These are phyloP conservation scores for Viridothelium virens DNA, from an alignment of 495 filamentous ascomycete species.

Conservation along the genomic window DNA sequence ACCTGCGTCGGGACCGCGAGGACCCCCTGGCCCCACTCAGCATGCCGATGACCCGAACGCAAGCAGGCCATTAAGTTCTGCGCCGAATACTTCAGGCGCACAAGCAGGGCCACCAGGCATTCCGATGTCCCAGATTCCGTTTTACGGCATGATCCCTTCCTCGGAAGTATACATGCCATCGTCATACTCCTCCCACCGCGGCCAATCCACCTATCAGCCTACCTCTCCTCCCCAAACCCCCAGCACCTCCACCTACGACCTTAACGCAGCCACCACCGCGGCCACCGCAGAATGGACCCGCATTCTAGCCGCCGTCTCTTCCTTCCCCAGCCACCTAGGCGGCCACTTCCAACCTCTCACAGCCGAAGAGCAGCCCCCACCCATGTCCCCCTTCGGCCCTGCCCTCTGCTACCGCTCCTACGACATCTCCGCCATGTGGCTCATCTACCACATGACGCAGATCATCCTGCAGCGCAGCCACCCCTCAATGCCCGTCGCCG, in stretches of 20 bases:
- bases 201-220: slow-evolving; percentile 8
- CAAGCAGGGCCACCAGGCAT: slow-evolving; percentile 18
- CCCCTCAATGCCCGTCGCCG: slow-evolving; percentile 84
- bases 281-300: slow-evolving; percentile 74
- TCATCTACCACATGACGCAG: slow-evolving; percentile 70
- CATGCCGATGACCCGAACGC: slow-evolving; percentile 12
- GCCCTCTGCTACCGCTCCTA: slow-evolving; percentile 78
- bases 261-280: slow-evolving; percentile 46
- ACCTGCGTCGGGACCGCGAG: slow-evolving; percentile 21
- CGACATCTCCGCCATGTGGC: slow-evolving; percentile 77
- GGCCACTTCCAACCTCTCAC: slow-evolving; percentile 71
- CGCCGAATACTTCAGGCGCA: slow-evolving; percentile 19
- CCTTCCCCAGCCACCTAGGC: slow-evolving; percentile 58
- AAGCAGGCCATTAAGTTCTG: slow-evolving; percentile 7
- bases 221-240: slow-evolving; percentile 11
- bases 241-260: slow-evolving; percentile 13
- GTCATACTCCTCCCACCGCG: slow-evolving; percentile 29
- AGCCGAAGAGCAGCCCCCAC: slow-evolving; percentile 54
- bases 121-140: slow-evolving; percentile 28
- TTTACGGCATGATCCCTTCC: slow-evolving; percentile 57
- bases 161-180: slow-evolving; percentile 47
- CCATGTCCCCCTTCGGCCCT: slow-evolving; percentile 67
- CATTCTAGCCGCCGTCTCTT: slow-evolving; percentile 61
- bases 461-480: slow-evolving; percentile 72
- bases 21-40: slow-evolving; percentile 24